Base-by-base conservation (phyloP, 2,329 filamentous ascomycete genomes). In the Colletotrichum spaethianum region DNA sequence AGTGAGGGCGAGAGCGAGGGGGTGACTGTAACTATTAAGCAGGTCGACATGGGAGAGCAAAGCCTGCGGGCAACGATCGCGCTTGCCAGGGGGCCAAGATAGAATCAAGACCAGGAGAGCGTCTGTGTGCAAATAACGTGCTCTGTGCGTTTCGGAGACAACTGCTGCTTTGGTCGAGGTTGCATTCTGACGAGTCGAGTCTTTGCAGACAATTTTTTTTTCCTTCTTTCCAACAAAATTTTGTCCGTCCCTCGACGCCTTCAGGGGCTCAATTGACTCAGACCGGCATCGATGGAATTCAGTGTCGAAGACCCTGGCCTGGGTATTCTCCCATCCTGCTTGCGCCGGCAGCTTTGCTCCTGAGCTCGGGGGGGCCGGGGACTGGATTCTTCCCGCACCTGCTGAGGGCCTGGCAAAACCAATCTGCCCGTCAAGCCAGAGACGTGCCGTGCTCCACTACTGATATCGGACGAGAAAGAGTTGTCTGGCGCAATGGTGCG, bases 41-140 rank as follows among this genome's bases (percentile, higher is more conserved):
- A 52, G 16, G 14, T 26, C 28, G 56, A 48, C 53, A 46, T 46
- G 36, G 53, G 33, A 46, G 67, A 31, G 42, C 50, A 64, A 48
- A 50, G 61, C 61, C 42, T 55, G 62, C 46, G 46, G 44, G 26
- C 40, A 64, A 55, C 55, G 67, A 70, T 70, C 67, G 67, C 67
- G 56, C 48, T 48, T 67, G 67, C 63, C 50, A 26, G 56, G 50
- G 26, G 40, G 63, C 46, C 52, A 50, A 71, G 56, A 62, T 71
- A 63, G 63, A 71, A 57, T 57, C 68, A 71, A 36, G 33, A 26
- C 50, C 33, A 56, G 48, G 16, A 61, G 31, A 40, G 48, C 63
- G 67, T 62, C 63, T 70, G 52, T 67, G 63, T 70, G 68, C 56
- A 62, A 66, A 61, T 61, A 42, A 70, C 38, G 23, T 66, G 61